Conservation (phyloP, 768 basidiomycete species). For the Leucocoprinus birnbaumii region DNA sequence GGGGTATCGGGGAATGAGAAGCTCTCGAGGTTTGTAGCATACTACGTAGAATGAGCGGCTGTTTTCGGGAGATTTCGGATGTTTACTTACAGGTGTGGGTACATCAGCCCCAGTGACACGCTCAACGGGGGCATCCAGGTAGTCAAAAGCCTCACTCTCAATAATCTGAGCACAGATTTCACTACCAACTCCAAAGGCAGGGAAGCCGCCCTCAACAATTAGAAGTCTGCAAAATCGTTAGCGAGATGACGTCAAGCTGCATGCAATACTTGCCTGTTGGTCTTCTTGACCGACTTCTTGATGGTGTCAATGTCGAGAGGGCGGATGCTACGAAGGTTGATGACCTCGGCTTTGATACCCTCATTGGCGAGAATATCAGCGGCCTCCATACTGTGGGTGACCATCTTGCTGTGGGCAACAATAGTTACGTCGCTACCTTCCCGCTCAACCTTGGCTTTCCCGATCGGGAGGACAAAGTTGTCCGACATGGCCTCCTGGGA, state of each 20-base stretch:
- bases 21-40: constrained; percentile 84
- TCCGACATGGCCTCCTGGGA: constrained; percentile 93
- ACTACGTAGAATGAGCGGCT: constrained; percentile 40
- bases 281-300: constrained; percentile 97
- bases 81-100: constrained; percentile 73
- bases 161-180: constrained; percentile 98
- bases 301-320: constrained; percentile 98
- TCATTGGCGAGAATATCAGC: constrained; percentile 93
- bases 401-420: constrained; percentile 98
- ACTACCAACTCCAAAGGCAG: constrained; percentile 95
- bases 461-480: constrained; percentile 93
- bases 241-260: not conserved
- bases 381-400: constrained; percentile 91
- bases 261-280: constrained; percentile 67
- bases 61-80: constrained; percentile 7
- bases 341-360: constrained; percentile 95
- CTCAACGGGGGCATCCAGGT: constrained; percentile 97
- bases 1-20: constrained; percentile 93
- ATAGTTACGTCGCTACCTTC: constrained; percentile 92
- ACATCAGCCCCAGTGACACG: constrained; percentile 97
- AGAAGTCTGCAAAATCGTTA: constrained; percentile 56
- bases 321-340: constrained; percentile 94
- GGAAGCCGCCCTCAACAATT: constrained; percentile 98
- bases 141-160: constrained; percentile 97
- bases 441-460: constrained; percentile 95